phyloP scores from a whole-genome alignment of 116 monocot genomes.

The Zostera marina region DNA sequence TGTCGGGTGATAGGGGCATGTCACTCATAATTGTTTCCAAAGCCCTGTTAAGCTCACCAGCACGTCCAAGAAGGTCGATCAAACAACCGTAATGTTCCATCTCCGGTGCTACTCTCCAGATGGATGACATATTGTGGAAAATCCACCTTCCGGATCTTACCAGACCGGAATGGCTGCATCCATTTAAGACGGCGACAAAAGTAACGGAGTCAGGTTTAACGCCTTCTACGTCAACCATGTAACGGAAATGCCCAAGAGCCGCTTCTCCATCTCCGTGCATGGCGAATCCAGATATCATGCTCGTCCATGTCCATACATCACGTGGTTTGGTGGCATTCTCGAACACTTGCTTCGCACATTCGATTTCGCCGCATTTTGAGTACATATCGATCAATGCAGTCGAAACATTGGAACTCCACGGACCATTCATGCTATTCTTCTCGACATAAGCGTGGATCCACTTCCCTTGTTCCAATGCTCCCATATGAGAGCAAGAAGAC shows the following conservation, averaged over 20 bases:
- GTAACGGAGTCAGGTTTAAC: slow-evolving; percentile 28
- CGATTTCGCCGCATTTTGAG: slow-evolving; percentile 36
- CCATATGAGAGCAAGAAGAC: slow-evolving; percentile 38
- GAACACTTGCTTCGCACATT: slow-evolving; percentile 36
- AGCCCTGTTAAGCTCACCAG: slow-evolving; percentile 21
- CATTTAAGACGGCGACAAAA: slow-evolving; percentile 38
- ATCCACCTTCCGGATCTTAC: slow-evolving; percentile 25
- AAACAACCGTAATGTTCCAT: slow-evolving; percentile 53
- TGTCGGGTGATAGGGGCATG: slow-evolving; percentile 43
- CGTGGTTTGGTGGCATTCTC: neutral
- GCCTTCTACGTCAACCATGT: slow-evolving; percentile 19
- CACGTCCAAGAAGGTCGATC: slow-evolving; percentile 42
- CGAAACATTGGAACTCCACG: slow-evolving; percentile 14
- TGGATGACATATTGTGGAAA: slow-evolving; percentile 22
- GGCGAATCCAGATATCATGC: slow-evolving; percentile 42
- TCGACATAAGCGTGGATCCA: slow-evolving; percentile 44
- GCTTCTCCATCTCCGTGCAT: slow-evolving; percentile 32
- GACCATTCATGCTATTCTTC: neutral
- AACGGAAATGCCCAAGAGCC: slow-evolving; percentile 18
- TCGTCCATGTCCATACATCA: slow-evolving; percentile 45
- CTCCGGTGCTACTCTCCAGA: slow-evolving; percentile 22
- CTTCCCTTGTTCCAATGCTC: slow-evolving; percentile 40
- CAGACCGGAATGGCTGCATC: slow-evolving; percentile 39
- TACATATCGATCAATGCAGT: slow-evolving; percentile 58
- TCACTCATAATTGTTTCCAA: slow-evolving; percentile 13